Base-by-base conservation (phyloP, 1,284 basidiomycete genomes). In the Fistulinella staudtii region DNA sequence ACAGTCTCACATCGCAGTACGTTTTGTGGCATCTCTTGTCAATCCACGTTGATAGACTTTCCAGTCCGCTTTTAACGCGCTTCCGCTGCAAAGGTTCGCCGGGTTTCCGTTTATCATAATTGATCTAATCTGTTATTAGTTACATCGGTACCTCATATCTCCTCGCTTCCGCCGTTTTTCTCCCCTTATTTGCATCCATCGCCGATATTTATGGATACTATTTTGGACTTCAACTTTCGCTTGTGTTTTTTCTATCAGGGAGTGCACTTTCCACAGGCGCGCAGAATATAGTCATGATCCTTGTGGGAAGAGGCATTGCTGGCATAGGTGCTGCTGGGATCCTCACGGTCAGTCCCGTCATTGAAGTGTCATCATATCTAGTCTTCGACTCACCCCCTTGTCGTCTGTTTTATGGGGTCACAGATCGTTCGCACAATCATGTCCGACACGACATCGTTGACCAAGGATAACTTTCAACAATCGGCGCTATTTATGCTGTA, bases 311-410 rank as follows among this genome's bases (percentile, higher is more conserved):
- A 47, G 75, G 70, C 10, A 62, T 77, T 13, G 67, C 75, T 11
- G 75, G 75, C 9, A 61, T 76, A 17, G 74, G 75, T 14, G 73
- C 74, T 5, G 76, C 73, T 0, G 76, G 74, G 6, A 57, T 77
- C 21, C 54, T 74, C 9, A 67, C 73, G 17, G 76, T 77, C 51
- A 31, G 66, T 30, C 21, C 34, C 27, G 3, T n/a, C 4, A 10
- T 17, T 9, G 2, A 13, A n/a, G 3, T 15, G 29, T 30, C 9
- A 17, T 7, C 17, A 4, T 17, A 9, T 30, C n/a, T 30, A 11
- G 4, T 8, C 11, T 11, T 29, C 1, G 11, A 15, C 8, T 15
- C 8, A 23, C 20, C 14, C 15, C 5, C 20, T 20, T 30, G 25
- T 6, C 13, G 7, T 39, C 23, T 30, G 21, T 11, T 30, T 22